Evolutionary conservation across 163 green algal genomes (phyloP).

Genomic region (Chlamydomonas reinhardtii): DNA sequence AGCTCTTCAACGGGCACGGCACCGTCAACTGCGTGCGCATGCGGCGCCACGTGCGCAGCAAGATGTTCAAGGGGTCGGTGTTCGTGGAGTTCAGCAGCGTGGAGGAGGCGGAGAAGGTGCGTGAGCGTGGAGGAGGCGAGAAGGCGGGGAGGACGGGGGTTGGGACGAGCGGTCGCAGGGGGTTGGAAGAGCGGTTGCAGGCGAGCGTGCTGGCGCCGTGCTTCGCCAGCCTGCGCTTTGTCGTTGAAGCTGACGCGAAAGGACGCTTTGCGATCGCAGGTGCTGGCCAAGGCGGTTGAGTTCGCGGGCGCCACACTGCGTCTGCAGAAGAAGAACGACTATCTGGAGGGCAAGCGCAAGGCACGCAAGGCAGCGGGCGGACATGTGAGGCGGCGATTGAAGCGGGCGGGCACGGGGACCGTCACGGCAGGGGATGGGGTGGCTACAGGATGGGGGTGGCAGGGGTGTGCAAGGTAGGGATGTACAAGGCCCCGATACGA

Average conservation of each 20-base stretch:
- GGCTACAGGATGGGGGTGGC: too few species aligned
- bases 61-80: slow-evolving; percentile 88
- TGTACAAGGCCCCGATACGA: too few species aligned
- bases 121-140: too few species aligned
- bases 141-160: neutral
- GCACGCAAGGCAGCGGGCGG: slow-evolving; percentile 53
- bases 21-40: slow-evolving; percentile 83
- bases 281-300: slow-evolving; percentile 68
- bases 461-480: too few species aligned
- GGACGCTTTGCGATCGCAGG: slow-evolving; percentile 50
- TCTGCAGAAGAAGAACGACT: slow-evolving; percentile 79
- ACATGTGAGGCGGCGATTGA: neutral
- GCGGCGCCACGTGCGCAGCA: slow-evolving; percentile 82
- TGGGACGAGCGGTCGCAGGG: too few species aligned
- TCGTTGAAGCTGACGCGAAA: too few species aligned
- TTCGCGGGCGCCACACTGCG: slow-evolving; percentile 79
- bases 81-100: slow-evolving; percentile 87
- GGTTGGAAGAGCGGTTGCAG: too few species aligned
- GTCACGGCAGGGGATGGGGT: too few species aligned
- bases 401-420: too few species aligned
- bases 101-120: slow-evolving; percentile 77
- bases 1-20: slow-evolving; percentile 69
- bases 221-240: too few species aligned
- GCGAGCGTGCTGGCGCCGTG: too few species aligned
- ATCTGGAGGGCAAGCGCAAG: slow-evolving; percentile 63